Conservation (phyloP, 1,139 yeast genomes). For the Zhuliangozyma parablackwelliae region DNA sequence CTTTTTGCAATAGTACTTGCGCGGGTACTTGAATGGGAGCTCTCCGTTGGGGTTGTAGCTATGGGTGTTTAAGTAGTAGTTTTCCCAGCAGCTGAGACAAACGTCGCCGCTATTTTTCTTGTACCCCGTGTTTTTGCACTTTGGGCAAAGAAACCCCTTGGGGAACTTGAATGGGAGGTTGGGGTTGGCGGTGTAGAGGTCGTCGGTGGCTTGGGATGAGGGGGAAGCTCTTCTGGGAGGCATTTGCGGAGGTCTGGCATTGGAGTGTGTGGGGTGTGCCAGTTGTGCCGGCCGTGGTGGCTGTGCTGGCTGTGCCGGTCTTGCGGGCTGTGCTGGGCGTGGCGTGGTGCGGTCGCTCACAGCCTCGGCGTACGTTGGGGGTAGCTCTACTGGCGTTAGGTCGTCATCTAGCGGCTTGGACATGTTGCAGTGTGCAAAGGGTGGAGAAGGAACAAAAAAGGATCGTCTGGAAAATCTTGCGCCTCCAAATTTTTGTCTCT, state of each 20-base stretch:
- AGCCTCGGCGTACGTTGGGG: conserved; percentile 16
- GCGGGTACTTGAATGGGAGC: conserved; percentile 54
- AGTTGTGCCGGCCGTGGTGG: conserved; percentile 6
- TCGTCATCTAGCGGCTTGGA: conserved; percentile 2
- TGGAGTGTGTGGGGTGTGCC: conserved; percentile 6
- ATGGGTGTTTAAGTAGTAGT: conserved; percentile 21
- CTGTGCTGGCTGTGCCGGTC: conserved; percentile 5
- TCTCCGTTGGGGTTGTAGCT: conserved; percentile 39
- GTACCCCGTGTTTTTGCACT: conserved; percentile 42
- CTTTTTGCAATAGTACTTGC: conserved; percentile 55
- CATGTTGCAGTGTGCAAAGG: background rate
- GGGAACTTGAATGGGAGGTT: conserved; percentile 55
- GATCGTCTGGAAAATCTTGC: background rate
- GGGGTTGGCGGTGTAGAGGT: conserved; percentile 27
- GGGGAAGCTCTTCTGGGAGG: conserved; percentile 3
- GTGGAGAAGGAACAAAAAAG: background rate
- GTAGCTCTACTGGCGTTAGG: conserved; percentile 8
- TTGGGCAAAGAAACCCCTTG: conserved; percentile 30
- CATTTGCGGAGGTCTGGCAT: conserved; percentile 6
- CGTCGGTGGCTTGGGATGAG: conserved; percentile 10
- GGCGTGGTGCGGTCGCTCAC: conserved; percentile 4
- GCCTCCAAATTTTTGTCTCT: too few relatives aligned
- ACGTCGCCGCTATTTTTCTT: conserved; percentile 24
- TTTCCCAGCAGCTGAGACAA: conserved; percentile 37
- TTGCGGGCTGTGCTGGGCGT: conserved; percentile 4